Percentiles rank a stretch among this genome's conserved stretches.
These are phyloP conservation scores for Kurtzmaniella quercitrusa DNA, from an alignment of 1,139 yeast species.

Conservation along the genomic window DNA sequence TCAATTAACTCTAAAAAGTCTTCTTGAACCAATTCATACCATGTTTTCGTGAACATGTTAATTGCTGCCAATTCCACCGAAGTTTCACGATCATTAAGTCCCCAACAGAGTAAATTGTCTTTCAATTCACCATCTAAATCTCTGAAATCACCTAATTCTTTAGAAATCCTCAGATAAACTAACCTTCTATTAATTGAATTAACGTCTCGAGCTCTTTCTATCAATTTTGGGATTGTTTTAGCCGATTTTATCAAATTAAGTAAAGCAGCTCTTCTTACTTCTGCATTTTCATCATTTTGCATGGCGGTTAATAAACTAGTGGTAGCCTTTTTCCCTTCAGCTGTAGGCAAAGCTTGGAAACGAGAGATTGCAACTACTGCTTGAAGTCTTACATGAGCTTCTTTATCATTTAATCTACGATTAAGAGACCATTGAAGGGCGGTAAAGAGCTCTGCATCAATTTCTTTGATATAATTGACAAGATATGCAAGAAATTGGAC, in stretches of 20 bases:
- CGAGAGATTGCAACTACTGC: slow-evolving; percentile 79
- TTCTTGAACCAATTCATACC: slow-evolving; percentile 69
- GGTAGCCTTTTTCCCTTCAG: slow-evolving; percentile 44
- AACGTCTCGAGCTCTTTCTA: slow-evolving; percentile 81
- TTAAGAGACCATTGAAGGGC: slow-evolving; percentile 57
- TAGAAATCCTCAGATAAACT: slow-evolving; percentile 65
- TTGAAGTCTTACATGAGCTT: slow-evolving; percentile 71
- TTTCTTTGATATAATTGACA: slow-evolving; percentile 69
- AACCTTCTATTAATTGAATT: slow-evolving; percentile 69
- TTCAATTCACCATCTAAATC: slow-evolving; percentile 53
- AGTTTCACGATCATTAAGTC: slow-evolving; percentile 80
- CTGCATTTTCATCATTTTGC: slow-evolving; percentile 80
- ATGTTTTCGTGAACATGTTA: slow-evolving; percentile 62
- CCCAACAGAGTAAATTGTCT: slow-evolving; percentile 73
- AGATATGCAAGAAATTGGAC: slow-evolving; percentile 74
- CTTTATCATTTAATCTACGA: slow-evolving; percentile 72
- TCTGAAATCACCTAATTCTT: slow-evolving; percentile 65
- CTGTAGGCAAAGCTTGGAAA: slow-evolving; percentile 58
- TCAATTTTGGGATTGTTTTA: slow-evolving; percentile 52
- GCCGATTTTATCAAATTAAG: slow-evolving; percentile 59
- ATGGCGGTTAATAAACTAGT: slow-evolving; percentile 51
- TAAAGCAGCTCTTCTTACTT: slow-evolving; percentile 83
- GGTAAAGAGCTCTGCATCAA: slow-evolving; percentile 70
- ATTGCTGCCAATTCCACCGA: slow-evolving; percentile 69
- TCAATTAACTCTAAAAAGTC: slow-evolving; percentile 72